Evolutionary conservation across 371 early-diverging fungal species (phyloP).

Genomic region (Mucor mucedo): DNA sequence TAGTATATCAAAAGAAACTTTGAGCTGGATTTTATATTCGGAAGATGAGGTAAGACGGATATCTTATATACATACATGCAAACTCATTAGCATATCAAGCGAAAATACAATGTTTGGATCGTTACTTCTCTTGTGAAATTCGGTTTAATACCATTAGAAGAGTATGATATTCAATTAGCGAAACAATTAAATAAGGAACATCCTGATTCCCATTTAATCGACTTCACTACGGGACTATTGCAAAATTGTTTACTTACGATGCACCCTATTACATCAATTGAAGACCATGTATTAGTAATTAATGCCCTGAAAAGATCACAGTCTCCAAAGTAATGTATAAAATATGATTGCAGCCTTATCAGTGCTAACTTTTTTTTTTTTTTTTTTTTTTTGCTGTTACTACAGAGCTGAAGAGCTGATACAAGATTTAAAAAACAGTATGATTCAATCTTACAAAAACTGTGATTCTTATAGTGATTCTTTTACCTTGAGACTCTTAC

Average conservation of each 20-base stretch:
- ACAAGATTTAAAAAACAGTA: conserved; percentile 32
- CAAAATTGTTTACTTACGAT: conserved; percentile 70
- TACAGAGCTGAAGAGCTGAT: conserved; percentile 35
- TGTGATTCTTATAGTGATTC: conserved; percentile 22
- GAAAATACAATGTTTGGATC: conserved; percentile 85
- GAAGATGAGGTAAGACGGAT: conserved; percentile 73
- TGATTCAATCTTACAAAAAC: conserved; percentile 17
- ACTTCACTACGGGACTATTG: conserved; percentile 77
- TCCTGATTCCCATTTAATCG: conserved; percentile 58
- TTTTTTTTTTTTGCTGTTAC: neutral
- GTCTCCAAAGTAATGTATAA: conserved; percentile 52
- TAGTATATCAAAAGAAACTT: conserved; percentile 80
- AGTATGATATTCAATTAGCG: conserved; percentile 86
- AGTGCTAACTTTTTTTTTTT: neutral
- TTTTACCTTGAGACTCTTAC: conserved; percentile 48
- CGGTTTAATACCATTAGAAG: conserved; percentile 74
- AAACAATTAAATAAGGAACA: conserved; percentile 66
- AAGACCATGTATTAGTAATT: conserved; percentile 77
- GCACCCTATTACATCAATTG: conserved; percentile 57
- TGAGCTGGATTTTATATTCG: conserved; percentile 86
- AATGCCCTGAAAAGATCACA: conserved; percentile 63
- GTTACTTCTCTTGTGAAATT: conserved; percentile 80
- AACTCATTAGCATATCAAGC: conserved; percentile 8
- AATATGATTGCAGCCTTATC: neutral
- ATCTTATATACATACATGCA: no score